These are phyloP conservation scores for Astrothelium subdiscretum DNA, from an alignment of 495 filamentous ascomycete species.

Conservation along the genomic window DNA sequence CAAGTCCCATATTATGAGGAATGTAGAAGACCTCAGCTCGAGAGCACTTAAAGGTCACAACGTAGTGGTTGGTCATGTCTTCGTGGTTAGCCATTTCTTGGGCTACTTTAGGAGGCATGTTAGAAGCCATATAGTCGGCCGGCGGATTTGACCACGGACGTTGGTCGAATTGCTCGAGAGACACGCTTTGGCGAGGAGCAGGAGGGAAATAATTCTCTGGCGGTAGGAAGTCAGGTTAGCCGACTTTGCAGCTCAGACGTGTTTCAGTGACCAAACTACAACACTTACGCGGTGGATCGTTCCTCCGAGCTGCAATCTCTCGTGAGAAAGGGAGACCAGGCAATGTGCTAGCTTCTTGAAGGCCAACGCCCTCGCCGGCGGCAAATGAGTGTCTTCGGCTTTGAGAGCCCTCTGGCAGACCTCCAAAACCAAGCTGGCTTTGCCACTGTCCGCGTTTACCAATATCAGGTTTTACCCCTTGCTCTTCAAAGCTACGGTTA, in stretches of 20 bases:
- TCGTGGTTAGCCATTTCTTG: neutral
- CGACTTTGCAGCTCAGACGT: neutral
- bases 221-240: neutral
- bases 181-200: neutral
- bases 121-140: slow-evolving; percentile 28
- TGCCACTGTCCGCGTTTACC: slow-evolving; percentile 79
- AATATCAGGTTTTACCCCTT: slow-evolving; percentile 32
- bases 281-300: neutral
- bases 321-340: neutral
- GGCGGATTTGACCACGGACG: slow-evolving; percentile 46
- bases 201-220: slow-evolving; percentile 11
- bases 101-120: neutral
- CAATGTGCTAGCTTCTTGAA: neutral
- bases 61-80: slow-evolving; percentile 46
- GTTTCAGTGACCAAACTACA: neutral
- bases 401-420: slow-evolving; percentile 59
- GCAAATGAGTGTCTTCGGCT: slow-evolving; percentile 96
- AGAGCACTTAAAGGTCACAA: slow-evolving; percentile 91
- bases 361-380: slow-evolving; percentile 18
- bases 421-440: slow-evolving; percentile 69
- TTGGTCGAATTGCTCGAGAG: neutral
- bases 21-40: slow-evolving; percentile 94
- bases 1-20: slow-evolving; percentile 85
- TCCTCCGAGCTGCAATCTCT: slow-evolving; percentile 50
- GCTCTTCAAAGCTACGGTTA: neutral